Base-by-base conservation (phyloP, 176 grass and related monocot species). In the Hordeum marinum region DNA sequence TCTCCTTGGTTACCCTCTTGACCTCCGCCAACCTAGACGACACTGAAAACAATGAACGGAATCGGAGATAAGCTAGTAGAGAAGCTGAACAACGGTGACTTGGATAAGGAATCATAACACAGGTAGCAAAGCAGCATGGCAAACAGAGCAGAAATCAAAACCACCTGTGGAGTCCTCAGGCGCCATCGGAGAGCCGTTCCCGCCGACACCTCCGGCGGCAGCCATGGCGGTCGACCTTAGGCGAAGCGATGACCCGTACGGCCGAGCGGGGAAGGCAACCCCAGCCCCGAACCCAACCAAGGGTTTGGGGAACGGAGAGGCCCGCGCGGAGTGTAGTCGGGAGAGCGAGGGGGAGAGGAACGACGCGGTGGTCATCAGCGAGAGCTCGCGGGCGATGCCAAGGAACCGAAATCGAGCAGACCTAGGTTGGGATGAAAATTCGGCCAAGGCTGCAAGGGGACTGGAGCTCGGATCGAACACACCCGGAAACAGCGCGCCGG, bases 1-100 rank as follows among this genome's bases (percentile, higher is more conserved):
- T 95, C 69, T 98, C 96, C 74, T 94, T 98, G 14, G 96, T 98
- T 18, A 91, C 86, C 55, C 96, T 84, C 85, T 90, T 90, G 35
- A 98, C 88, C 76, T 96, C 96, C 76, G 87, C 90, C 79, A 92
- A 31, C 81, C 93, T 82, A 84, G 24, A 85, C 11, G 78, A 81
- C 68, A 68, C 79, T 82, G 59, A 24, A 87, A 9, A 52, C 63
- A 75, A n/a, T 72, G 1, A 83, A 39, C n/a, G 54, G 7, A 48
- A 1, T 41, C 64, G 82, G 57, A 27, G 68, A 58, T 27, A 3
- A 61, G 37, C 24, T 25, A 57, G 3, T 3, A 14, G 9, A 11
- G 23, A 42, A 41, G 15, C 35, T 71, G 50, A 72, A 59, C 34
- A 41, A 70, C 63, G 10, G 20, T 58, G 68, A 36, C 10, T 0